These are phyloP conservation scores for Fraxinus greggii DNA, from an alignment of 305 asterid species.

Conservation along the genomic window DNA sequence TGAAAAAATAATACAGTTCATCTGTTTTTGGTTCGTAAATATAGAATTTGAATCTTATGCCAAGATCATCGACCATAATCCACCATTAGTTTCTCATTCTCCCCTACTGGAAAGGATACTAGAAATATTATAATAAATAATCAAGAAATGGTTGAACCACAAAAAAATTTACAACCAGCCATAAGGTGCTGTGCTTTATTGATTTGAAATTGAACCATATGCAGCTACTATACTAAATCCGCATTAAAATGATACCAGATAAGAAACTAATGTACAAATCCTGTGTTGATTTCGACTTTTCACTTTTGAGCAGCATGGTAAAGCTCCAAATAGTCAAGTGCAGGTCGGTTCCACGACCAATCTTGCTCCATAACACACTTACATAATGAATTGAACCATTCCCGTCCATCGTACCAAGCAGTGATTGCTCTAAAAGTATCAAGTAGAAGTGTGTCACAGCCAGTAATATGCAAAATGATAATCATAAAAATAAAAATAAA, in stretches of 20 bases:
- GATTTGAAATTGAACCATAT: background rate
- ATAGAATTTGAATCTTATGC: background rate
- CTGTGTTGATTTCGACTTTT: slow-evolving; percentile 12
- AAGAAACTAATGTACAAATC: slow-evolving; percentile 45
- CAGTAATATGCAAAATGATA: background rate
- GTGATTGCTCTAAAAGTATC: slow-evolving; percentile 65
- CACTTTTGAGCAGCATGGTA: slow-evolving; percentile 87
- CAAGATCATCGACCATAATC: background rate
- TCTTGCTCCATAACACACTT: slow-evolving; percentile 96
- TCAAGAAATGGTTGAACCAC: slow-evolving; percentile 13
- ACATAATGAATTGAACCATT: slow-evolving; percentile 80
- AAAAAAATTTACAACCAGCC: slow-evolving; percentile 15
- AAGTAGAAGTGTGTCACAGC: background rate
- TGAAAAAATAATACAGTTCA: background rate
- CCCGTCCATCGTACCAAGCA: slow-evolving; percentile 83
- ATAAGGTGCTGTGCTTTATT: background rate
- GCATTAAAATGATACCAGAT: slow-evolving; percentile 14
- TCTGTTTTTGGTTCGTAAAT: background rate
- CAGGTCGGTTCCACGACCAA: slow-evolving; percentile 99
- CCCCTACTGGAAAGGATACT: background rate
- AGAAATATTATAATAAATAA: slow-evolving; percentile 2
- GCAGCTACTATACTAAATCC: slow-evolving; percentile 6
- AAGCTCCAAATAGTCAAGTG: slow-evolving; percentile 96
- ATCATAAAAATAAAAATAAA: background rate
- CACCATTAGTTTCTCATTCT: background rate